These are phyloP conservation scores for Ogataea nitratoaversa DNA, from an alignment of 805 yeast species.

Conservation along the genomic window DNA sequence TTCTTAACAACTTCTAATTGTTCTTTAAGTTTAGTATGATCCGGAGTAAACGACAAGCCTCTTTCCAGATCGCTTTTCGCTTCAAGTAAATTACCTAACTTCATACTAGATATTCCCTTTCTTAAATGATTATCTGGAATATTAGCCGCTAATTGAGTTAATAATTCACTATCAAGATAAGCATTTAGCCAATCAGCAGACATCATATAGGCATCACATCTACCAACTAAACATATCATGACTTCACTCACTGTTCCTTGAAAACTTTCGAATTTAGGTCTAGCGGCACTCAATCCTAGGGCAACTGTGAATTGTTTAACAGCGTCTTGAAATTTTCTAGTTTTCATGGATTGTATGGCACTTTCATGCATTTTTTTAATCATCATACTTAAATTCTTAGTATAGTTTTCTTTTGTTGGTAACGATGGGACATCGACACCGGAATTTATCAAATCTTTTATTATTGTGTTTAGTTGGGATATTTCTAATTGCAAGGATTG, in stretches of 20 bases:
- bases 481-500: slow-evolving; percentile 28
- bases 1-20: slow-evolving; percentile 45
- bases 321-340: slow-evolving; percentile 53
- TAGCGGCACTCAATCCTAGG: slow-evolving; percentile 59
- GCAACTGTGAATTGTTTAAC: slow-evolving; percentile 62
- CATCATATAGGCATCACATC: slow-evolving; percentile 66
- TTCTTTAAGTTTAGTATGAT: slow-evolving; percentile 43
- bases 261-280: slow-evolving; percentile 72
- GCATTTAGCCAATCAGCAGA: slow-evolving; percentile 54
- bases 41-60: slow-evolving; percentile 61
- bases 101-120: slow-evolving; percentile 59
- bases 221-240: slow-evolving; percentile 59
- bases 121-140: slow-evolving; percentile 70
- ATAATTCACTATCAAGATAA: slow-evolving; percentile 63
- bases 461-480: slow-evolving; percentile 30
- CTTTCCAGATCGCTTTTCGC: slow-evolving; percentile 69
- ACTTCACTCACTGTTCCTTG: slow-evolving; percentile 69
- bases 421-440: slow-evolving; percentile 48
- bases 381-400: slow-evolving; percentile 53
- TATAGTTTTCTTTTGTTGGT: slow-evolving; percentile 52
- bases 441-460: slow-evolving; percentile 40
- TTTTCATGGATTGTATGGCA: slow-evolving; percentile 55
- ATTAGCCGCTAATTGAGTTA: slow-evolving; percentile 52
- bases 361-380: slow-evolving; percentile 61
- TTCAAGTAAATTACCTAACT: slow-evolving; percentile 57